Evolutionary conservation across 192 early-diverging fungal species (phyloP), one percentile per base, ranked within the genome.

Genomic region (Mortierella hygrophila): DNA sequence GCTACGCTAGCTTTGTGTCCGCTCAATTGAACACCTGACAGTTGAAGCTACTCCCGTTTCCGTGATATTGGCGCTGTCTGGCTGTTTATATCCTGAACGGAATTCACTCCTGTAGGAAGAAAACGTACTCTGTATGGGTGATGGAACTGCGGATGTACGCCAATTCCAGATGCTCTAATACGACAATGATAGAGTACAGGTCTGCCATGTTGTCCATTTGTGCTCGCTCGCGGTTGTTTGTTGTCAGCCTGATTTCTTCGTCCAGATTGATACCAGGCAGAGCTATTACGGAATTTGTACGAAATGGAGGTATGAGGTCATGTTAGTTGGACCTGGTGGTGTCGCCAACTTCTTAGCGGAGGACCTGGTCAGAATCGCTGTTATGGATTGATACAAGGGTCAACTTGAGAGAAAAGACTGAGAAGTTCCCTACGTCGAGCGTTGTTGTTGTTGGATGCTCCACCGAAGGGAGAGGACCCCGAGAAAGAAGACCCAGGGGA

Each of bases 171-270:
- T 97, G 95, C 80, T 99, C 98, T 57, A 97, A 94, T 21, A 95
- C 93, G 37, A 98, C 92, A 20, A 99, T 93, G 68, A 99, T 98
- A 23, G 95, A 92, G 89, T 97, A 99, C 1, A 99, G 88, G 71
- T 98, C 97, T 6, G 97, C 97, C 91, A 96, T 92, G 85, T 96
- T 96, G 72, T 99, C 97, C 89, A 95, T 96, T 74, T 93, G 93
- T 82, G 99, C 97, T 81, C 97, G 92, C 46, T 99, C 97, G 54
- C 93, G 91, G 42, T 94, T 95, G 72, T 92, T 95, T 55, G 92
- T 94, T 81, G 92, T 96, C n/a, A 98, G 93, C 78, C 91, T 91
- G 26, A 98, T 85, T 85, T 96, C 95, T 89, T 96, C 84, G 42
- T 86, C 84, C 47, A 86, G n/a, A 72, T 81, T 86, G 68, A 85